Conservation (phyloP, 129 eudicot genomes). For the Kitagawia praeruptora region DNA sequence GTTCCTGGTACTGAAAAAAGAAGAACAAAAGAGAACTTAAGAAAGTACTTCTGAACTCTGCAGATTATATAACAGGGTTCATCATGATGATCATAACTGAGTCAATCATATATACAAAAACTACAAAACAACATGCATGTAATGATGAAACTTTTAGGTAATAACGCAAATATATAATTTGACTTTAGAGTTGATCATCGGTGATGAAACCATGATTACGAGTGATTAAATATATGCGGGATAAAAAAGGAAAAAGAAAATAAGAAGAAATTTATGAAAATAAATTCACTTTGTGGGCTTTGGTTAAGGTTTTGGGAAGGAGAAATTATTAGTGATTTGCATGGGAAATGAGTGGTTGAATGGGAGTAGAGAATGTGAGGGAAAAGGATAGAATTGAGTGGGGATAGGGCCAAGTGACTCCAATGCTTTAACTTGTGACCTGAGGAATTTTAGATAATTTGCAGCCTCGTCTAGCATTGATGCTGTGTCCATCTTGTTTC, state of each 20-base stretch:
- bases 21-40: not conserved
- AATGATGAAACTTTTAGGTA: not conserved
- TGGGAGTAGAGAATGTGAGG: slow-evolving; percentile 18
- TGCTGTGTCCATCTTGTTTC: slow-evolving; percentile 92
- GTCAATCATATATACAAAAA: not conserved
- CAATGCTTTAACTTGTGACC: slow-evolving; percentile 73
- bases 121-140: not conserved
- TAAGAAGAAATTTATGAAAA: not conserved
- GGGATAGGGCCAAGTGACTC: slow-evolving; percentile 42
- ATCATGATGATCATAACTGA: not conserved
- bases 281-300: slow-evolving; percentile 19
- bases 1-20: too few species aligned
- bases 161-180: not conserved
- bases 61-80: not conserved
- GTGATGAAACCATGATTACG: not conserved
- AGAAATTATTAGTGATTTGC: slow-evolving; percentile 21
- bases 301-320: slow-evolving; percentile 15
- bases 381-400: slow-evolving; percentile 12
- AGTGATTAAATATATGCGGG: not conserved
- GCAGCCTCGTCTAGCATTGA: slow-evolving; percentile 98
- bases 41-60: not conserved
- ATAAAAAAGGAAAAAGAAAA: not conserved
- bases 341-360: slow-evolving; percentile 35
- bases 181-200: not conserved
- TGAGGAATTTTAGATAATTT: slow-evolving; percentile 79